Evolutionary conservation across 306 rosid species (phyloP), one percentile per base, ranked within the genome.

Genomic region (Cicer cuneatum): DNA sequence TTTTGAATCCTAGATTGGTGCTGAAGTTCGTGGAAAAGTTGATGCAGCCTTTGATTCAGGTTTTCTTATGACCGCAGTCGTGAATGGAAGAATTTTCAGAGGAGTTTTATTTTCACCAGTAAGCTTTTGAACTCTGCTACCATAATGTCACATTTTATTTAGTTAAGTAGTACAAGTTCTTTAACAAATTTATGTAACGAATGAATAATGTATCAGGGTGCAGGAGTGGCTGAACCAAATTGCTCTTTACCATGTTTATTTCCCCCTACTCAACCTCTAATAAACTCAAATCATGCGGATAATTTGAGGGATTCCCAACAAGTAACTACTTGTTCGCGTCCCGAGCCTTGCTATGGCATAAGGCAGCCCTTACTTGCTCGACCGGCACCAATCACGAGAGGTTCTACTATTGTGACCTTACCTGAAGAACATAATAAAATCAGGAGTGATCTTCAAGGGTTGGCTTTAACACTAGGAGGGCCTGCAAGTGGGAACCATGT

Each of bases 31-130:
- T 7, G 98, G 98, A 10, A 93, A 87, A 87, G 87, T 93, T 18
- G 98, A 93, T 40, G 98, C 93, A 48, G 89, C 88, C 52, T 90
- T 93, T 18, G 98, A 93, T 81, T 93, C 98, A 0, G 96, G 96
- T 60, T 81, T 90, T 74, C 85, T 93, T 11, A 89, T 93, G 94
- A 89, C 90, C 8, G 98, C 98, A 72, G 72, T 84, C 2, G 92
- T 93, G 69, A 87, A 90, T 57, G 98, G 96, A 63, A 89, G 82
- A 57, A 47, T 85, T 63, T 89, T 82, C 60, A 80, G 98, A 86
- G 98, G 98, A 66, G 93, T 93, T 38, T 83, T 93, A 53, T 93
- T 93, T 82, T 81, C 98, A 69, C 96, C 96, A 1, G 98, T 93
- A 84, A 93, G 93, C 47, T 15, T 77, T 46, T 52, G 51, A 66